Evolutionary conservation across 257 asterid genomes (phyloP).

Genomic region (Ilex aquifolium): DNA sequence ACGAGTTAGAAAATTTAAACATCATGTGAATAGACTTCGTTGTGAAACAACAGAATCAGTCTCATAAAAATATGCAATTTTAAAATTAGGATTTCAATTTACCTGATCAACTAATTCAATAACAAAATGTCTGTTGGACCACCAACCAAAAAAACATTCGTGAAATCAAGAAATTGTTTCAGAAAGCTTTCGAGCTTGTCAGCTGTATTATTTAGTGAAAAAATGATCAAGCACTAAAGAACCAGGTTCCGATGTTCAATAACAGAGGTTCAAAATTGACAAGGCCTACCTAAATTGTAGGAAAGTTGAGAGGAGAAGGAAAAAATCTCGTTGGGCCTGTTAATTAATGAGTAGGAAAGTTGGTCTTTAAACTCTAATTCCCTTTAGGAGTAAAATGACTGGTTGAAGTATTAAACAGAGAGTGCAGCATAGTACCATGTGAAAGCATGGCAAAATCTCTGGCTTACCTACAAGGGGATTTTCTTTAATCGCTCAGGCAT

Average conservation of each 20-base stretch:
- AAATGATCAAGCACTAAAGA: not conserved
- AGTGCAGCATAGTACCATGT: too few species aligned
- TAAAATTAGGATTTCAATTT: not conserved
- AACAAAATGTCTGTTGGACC: slow-evolving; percentile 69
- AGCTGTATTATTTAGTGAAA: slow-evolving; percentile 30
- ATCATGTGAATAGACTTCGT: not conserved
- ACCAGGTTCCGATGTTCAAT: not conserved
- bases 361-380: not conserved
- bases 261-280: too few species aligned
- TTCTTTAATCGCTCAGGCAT: slow-evolving; percentile 58
- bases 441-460: not conserved
- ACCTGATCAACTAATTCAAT: slow-evolving; percentile 94
- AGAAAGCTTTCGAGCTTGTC: slow-evolving; percentile 71
- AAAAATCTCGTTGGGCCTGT: slow-evolving; percentile 81
- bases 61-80: not conserved
- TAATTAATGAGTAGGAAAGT: slow-evolving; percentile 13
- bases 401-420: not conserved
- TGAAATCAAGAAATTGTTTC: slow-evolving; percentile 74
- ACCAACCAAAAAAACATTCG: slow-evolving; percentile 84
- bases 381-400: too few species aligned
- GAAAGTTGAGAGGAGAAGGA: slow-evolving; percentile 75
- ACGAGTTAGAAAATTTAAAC: not conserved
- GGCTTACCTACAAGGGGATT: slow-evolving; percentile 74
- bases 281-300: slow-evolving; percentile 57
- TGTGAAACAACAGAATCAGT: not conserved